Percentiles rank a stretch among this genome's conserved stretches.
Evolutionary conservation across 2,329 filamentous ascomycete genomes (phyloP).

Genomic region (Alternaria hordeiaustralica): DNA sequence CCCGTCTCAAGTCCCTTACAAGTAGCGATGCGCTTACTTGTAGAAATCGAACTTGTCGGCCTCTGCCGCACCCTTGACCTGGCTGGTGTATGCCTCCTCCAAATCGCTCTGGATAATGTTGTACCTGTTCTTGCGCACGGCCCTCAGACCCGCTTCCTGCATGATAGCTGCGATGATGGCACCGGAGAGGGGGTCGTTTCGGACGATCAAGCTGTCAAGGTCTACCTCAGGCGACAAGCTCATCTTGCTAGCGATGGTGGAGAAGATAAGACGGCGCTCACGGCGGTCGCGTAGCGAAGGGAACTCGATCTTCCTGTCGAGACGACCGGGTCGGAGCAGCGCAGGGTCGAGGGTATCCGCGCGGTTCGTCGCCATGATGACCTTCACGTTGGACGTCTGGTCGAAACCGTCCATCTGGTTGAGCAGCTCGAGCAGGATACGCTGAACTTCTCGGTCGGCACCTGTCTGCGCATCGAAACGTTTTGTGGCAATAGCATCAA

Average conservation of each 20-base stretch:
- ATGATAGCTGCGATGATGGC: conserved; percentile 98
- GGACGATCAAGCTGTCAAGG: conserved; percentile 91
- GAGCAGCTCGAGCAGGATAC: conserved; percentile 93
- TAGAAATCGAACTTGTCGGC: conserved; percentile 78
- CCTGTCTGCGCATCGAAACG: conserved; percentile 99
- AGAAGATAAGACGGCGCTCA: conserved; percentile 95
- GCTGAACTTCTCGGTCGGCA: conserved; percentile 96
- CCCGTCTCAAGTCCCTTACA: neutral
- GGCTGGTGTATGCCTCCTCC: conserved; percentile 95
- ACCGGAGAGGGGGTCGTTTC: conserved; percentile 93
- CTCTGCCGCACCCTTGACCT: conserved; percentile 85
- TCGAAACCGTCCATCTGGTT: conserved; percentile 99
- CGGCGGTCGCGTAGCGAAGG: conserved; percentile 91
- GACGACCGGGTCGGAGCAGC: conserved; percentile 88
- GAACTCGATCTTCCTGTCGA: conserved; percentile 99
- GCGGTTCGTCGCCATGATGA: conserved; percentile 99
- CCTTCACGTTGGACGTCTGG: conserved; percentile 98
- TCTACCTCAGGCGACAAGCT: conserved; percentile 95
- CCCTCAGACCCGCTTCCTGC: conserved; percentile 95
- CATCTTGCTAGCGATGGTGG: conserved; percentile 97
- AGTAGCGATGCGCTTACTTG: conserved; percentile 35
- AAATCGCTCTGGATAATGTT: conserved; percentile 98
- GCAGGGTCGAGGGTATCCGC: conserved; percentile 97
- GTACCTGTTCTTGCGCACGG: conserved; percentile 96
- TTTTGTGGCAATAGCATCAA: conserved; percentile 98